phyloP scores from a whole-genome alignment of 192 early-diverging fungal genomes.

The Jimgerdemannia flammicorona region DNA sequence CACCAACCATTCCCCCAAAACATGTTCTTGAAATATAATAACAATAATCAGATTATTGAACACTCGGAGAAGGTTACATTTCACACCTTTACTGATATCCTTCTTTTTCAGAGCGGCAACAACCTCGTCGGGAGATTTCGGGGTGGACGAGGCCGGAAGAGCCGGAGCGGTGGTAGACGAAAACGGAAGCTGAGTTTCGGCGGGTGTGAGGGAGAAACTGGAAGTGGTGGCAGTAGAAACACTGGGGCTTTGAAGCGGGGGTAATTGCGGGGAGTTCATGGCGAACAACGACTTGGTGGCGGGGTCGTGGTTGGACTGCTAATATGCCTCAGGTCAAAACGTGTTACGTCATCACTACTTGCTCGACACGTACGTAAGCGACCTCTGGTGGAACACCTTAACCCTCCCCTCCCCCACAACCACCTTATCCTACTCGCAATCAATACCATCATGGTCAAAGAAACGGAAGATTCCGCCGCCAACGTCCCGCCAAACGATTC shows the following conservation, averaged over 20 bases:
- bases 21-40: neutral
- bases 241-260: neutral
- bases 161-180: neutral
- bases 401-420: too few relatives aligned
- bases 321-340: neutral
- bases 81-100: conserved; percentile 44
- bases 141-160: neutral
- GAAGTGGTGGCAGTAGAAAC: neutral
- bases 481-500: conserved; percentile 12
- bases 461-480: conserved; percentile 8
- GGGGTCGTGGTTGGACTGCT: neutral
- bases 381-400: neutral
- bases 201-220: neutral
- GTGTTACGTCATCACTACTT: neutral
- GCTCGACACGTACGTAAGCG: neutral
- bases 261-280: neutral
- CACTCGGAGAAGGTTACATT: neutral
- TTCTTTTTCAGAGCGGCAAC: conserved; percentile 34
- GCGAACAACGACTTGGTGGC: neutral
- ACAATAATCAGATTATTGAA: too few relatives aligned
- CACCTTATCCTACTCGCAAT: neutral
- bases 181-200: neutral
- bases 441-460: conserved; percentile 6
- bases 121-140: conserved; percentile 7
- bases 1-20: neutral